Base-by-base conservation (phyloP, 352 stramenopile species). In the Hyaloperonospora brassicae region DNA sequence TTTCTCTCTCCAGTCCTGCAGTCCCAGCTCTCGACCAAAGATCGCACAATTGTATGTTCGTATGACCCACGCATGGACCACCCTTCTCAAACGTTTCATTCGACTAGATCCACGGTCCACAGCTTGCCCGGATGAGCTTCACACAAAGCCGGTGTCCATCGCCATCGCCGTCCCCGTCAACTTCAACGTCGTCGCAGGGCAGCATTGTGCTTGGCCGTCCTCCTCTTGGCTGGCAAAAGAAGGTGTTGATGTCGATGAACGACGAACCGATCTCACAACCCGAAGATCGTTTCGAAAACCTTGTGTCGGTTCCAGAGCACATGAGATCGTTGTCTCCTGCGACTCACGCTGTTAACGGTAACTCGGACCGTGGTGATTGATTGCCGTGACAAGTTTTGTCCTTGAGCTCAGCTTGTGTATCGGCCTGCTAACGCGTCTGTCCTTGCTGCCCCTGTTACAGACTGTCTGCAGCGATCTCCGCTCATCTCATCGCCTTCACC, bases 221-320 rank as follows among this genome's bases (percentile, higher is more conserved):
- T 47, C 70, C 70, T 45, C 31, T 62, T 34, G 67, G 72, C 24
- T 80, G 70, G 70, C 70, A 80, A 24, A 76, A 66, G 9, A 61
- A 55, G 35, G 34, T 78, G 49, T 23, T 70, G 21, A 7, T 65
- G 30, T 61, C 61, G 7, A 24, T 66, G 23, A 46, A 41, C 17
- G 47, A 57, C 41, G 45, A 55, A 13, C 36, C 24, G 4, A 56
- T 14, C 14, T n/a, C 38, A 9, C 47, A 44, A 34, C 21, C 38
- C 1, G 34, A 64, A 13, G 12, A 41, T 41, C 24, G 36, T 9
- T 10, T 61, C 43, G 39, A 22, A 35, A 46, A 21, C 10, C 9
- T 44, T 25, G 21, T 17, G n/a, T 27, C 25, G 41, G 35, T 34
- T 9, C 22, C 34, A 14, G 36, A 12, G 12, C 2, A 36, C 0